Percentiles rank a stretch among this genome's conserved stretches.
Conservation (phyloP, 2,329 filamentous ascomycete genomes). For the Colletotrichum lentis region DNA sequence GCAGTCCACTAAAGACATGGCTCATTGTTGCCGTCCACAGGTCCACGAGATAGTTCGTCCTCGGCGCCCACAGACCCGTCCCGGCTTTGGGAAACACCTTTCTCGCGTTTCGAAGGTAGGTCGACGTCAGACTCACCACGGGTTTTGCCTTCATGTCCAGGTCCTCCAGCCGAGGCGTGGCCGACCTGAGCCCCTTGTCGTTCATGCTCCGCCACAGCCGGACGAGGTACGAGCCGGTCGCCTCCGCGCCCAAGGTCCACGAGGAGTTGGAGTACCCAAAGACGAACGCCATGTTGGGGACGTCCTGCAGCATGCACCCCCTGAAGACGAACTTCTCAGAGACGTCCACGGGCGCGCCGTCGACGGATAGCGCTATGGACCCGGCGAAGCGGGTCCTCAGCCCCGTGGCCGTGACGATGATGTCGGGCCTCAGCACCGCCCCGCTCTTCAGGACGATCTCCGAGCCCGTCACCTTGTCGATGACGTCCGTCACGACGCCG, state of each 20-base stretch:
- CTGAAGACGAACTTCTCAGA: slow-evolving; percentile 64
- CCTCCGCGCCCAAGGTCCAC: slow-evolving; percentile 71
- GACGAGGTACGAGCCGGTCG: slow-evolving; percentile 57
- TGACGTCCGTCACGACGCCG: slow-evolving; percentile 55
- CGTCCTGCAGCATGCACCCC: slow-evolving; percentile 66
- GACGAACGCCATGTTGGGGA: slow-evolving; percentile 67
- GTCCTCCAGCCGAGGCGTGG: slow-evolving; percentile 54
- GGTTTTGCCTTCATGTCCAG: slow-evolving; percentile 50
- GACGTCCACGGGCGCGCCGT: slow-evolving; percentile 56
- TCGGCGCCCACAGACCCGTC: slow-evolving; percentile 42
- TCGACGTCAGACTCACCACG: slow-evolving; percentile 57
- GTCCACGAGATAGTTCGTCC: slow-evolving; percentile 20
- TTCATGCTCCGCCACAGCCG: slow-evolving; percentile 61
- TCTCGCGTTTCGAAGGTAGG: slow-evolving; percentile 57
- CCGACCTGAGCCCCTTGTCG: slow-evolving; percentile 51
- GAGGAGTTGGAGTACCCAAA: slow-evolving; percentile 68
- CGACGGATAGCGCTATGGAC: slow-evolving; percentile 58
- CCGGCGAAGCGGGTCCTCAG: slow-evolving; percentile 65
- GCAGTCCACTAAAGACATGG: slow-evolving; percentile 10
- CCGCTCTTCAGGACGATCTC: slow-evolving; percentile 56
- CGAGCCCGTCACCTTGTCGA: slow-evolving; percentile 54
- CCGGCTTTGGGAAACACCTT: slow-evolving; percentile 58
- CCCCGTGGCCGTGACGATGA: slow-evolving; percentile 72
- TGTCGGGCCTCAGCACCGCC: slow-evolving; percentile 61
- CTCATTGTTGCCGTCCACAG: slow-evolving; percentile 20